phyloP scores from a whole-genome alignment of 148 eudicot species.

The Amaranthus palmeri region DNA sequence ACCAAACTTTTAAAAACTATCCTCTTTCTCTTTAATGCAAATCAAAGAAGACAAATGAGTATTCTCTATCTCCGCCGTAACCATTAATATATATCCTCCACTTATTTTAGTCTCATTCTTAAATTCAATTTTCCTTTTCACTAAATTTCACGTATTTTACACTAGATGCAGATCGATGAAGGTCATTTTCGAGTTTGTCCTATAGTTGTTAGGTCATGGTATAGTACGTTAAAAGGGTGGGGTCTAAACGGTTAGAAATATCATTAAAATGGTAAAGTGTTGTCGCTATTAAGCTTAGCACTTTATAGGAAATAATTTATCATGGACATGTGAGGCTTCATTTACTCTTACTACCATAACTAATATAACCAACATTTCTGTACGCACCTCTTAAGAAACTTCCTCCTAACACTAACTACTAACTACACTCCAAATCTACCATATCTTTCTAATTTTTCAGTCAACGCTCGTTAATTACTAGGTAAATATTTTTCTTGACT shows the following conservation, averaged over 20 bases:
- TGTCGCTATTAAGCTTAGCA: slow-evolving; percentile 20
- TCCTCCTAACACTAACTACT: slow-evolving; percentile 8
- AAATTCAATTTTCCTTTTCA: too few relatives aligned
- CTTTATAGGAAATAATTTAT: slow-evolving; percentile 20
- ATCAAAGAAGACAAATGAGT: too few relatives aligned
- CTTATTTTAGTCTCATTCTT: too few relatives aligned
- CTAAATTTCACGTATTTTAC: too few relatives aligned
- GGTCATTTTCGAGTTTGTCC: slow-evolving; percentile 21
- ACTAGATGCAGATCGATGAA: neutral
- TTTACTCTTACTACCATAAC: slow-evolving; percentile 26
- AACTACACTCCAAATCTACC: neutral
- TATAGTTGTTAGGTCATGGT: slow-evolving; percentile 24
- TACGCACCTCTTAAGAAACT: slow-evolving; percentile 14
- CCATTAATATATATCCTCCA: too few relatives aligned
- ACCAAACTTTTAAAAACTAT: too few relatives aligned
- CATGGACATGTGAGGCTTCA: slow-evolving; percentile 25
- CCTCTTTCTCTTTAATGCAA: too few relatives aligned
- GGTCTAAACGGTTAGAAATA: slow-evolving; percentile 26
- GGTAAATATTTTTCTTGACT: neutral
- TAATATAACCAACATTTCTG: slow-evolving; percentile 28
- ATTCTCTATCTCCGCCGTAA: too few relatives aligned
- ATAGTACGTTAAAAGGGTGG: slow-evolving; percentile 16
- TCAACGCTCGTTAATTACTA: slow-evolving; percentile 10
- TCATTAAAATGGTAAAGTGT: slow-evolving; percentile 14
- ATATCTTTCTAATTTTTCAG: slow-evolving; percentile 6